Conservation (phyloP, 2,329 filamentous ascomycete genomes). For the Neonectria punicea region DNA sequence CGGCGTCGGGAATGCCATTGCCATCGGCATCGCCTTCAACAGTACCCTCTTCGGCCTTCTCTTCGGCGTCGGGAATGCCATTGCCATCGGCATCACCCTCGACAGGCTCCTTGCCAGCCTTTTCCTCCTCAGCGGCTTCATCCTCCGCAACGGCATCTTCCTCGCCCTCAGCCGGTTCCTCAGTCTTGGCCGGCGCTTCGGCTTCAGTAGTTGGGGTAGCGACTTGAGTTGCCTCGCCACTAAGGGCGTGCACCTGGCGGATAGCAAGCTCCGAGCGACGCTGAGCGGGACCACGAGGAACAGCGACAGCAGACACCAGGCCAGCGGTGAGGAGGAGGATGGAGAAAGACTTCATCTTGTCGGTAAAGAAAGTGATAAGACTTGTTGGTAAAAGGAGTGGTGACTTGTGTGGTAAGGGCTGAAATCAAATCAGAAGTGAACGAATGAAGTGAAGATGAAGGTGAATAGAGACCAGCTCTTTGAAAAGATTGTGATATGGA, state of each 20-base stretch:
- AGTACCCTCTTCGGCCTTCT: neutral
- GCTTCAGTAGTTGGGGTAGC: neutral
- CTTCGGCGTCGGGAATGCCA: neutral
- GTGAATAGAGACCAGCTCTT: neutral
- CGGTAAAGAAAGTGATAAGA: neutral
- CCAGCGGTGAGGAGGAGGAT: neutral
- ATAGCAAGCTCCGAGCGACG: neutral
- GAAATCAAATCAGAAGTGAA: neutral
- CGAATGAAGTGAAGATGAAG: neutral
- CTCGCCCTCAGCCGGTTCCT: neutral
- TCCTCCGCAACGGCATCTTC: neutral
- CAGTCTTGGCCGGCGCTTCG: neutral
- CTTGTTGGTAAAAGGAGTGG: neutral
- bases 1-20: too few species aligned
- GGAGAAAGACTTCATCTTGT: neutral
- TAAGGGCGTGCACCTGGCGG: neutral
- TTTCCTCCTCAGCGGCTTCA: neutral
- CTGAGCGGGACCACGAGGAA: neutral
- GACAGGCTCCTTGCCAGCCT: neutral
- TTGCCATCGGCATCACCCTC: neutral
- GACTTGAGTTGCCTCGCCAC: neutral
- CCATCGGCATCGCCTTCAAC: too few species aligned
- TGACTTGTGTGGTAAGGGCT: neutral
- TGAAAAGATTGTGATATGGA: neutral
- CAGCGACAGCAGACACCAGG: neutral